Evolutionary conservation across 345 rosid species (phyloP), one percentile per base, ranked within the genome.

Genomic region (Sisymbrium irio): DNA sequence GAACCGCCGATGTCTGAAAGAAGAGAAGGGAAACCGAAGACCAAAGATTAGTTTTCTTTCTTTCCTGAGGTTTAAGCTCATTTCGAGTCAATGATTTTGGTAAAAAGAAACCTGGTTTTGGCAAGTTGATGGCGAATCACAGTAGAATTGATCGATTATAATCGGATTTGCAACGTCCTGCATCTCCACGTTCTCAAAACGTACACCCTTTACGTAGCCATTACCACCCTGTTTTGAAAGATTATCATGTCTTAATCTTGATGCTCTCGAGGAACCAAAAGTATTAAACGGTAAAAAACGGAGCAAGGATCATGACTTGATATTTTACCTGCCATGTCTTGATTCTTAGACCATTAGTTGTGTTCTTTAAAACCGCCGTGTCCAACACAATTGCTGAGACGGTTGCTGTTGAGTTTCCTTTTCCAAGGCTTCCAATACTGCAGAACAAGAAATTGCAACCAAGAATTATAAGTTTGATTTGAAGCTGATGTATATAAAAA

Each of bases 351-450:
- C 99, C 99, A 70, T 90, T 95, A 20, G 89, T 82, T 37, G 99
- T 87, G 73, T 92, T 91, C 44, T 73, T 82, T 62, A 95, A 76
- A 40, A 81, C 71, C 51, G 98, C 98, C 56, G 97, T 88, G 80
- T 95, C 97, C 79, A 95, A 67, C 65, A 95, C 93, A 68, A 95
- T 91, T 77, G 89, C 89, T 27, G 93, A 58, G 58, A 95, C 99
- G 10, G 82, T 79, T 70, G 79, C 99, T 11, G 70, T 84, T 0
- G 97, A 86, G 84, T 86, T 88, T 79, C 81, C 87, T 89, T 86
- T 84, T 55, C 99, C 99, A 41, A 95, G 97, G 64, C 98, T 95
- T 74, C 99, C 99, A 62, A 92, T 92, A 76, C 99, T 95, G 54
- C 13, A 50, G 25, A 66, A 11, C 39, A 64, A 71, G 20, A 71